These are phyloP conservation scores for Microstegium vimineum DNA, from an alignment of 176 grass and related monocot genomes.

Conservation along the genomic window DNA sequence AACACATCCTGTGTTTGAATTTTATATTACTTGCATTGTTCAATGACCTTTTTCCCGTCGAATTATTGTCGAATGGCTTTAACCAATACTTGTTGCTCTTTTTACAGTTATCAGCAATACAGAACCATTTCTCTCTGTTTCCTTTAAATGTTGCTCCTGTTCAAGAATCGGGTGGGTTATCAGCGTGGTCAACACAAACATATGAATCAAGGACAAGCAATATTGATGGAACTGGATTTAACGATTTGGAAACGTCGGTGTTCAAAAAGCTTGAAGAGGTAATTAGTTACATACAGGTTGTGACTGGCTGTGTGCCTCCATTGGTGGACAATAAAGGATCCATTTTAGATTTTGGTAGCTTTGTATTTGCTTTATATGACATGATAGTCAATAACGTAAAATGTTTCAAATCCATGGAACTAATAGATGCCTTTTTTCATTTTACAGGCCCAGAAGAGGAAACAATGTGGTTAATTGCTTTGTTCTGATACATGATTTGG, in stretches of 20 bases:
- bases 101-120: constrained; percentile 47
- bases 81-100: not conserved
- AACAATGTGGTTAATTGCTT: constrained; percentile 42
- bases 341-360: not conserved
- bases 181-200: constrained; percentile 40
- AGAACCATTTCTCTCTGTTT: constrained; percentile 45
- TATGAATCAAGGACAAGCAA: constrained; percentile 43
- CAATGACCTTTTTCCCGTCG: not conserved
- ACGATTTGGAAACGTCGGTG: constrained; percentile 76
- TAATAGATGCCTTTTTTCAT: constrained; percentile 2
- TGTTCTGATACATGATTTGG: not conserved
- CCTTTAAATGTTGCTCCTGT: constrained; percentile 71
- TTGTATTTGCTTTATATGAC: not conserved
- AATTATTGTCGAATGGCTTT: not conserved
- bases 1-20: not conserved
- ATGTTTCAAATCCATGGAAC: not conserved
- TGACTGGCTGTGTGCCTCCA: not conserved
- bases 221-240: constrained; percentile 74
- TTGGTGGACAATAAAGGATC: not conserved
- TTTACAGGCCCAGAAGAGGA: constrained; percentile 63
- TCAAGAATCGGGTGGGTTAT: constrained; percentile 36
- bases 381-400: not conserved
- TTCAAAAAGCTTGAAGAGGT: constrained; percentile 93
- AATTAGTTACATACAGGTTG: not conserved
- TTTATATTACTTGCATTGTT: not conserved